Percentiles rank a stretch among this genome's conserved stretches.
phyloP scores from a whole-genome alignment of 139 green algal genomes.

The Coelastrella sp. region DNA sequence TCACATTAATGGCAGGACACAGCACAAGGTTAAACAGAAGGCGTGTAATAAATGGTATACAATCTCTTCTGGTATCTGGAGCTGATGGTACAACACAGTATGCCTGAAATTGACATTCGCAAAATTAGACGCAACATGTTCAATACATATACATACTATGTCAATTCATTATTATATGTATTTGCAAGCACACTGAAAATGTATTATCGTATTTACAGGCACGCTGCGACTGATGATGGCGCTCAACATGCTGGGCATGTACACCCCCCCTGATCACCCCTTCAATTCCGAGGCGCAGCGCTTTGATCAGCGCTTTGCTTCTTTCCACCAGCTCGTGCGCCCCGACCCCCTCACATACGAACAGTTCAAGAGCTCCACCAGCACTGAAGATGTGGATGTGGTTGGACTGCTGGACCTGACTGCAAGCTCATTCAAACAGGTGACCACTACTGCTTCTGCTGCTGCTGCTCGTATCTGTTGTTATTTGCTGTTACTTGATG shows the following conservation, averaged over 20 bases:
- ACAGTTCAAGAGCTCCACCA: constrained; percentile 51
- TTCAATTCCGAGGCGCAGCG: constrained; percentile 73
- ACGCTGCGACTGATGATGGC: constrained; percentile 58
- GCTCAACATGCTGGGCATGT: constrained; percentile 49
- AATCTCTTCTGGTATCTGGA: too few species aligned
- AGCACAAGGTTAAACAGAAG: too few species aligned
- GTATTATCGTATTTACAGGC: constrained; percentile 40
- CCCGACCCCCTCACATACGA: constrained; percentile 58
- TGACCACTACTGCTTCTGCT: not conserved
- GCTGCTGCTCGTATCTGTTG: not conserved
- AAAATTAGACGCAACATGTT: too few species aligned
- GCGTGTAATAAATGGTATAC: too few species aligned
- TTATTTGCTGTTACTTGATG: not conserved
- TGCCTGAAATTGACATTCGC: too few species aligned
- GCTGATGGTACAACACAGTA: too few species aligned
- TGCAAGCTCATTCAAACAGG: not conserved
- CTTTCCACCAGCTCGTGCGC: constrained; percentile 56
- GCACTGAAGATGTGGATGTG: not conserved
- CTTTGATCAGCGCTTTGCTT: constrained; percentile 80
- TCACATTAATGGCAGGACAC: too few species aligned
- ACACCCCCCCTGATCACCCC: not conserved
- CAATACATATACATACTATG: too few species aligned
- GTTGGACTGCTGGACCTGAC: constrained; percentile 10
- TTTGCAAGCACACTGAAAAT: constrained; percentile 55
- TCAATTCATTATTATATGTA: not conserved